A percentile compares a stretch with the other conserved stretches of the same genome.
Conservation (phyloP, 2,329 filamentous ascomycete genomes). For the Calonectria fujianensis region DNA sequence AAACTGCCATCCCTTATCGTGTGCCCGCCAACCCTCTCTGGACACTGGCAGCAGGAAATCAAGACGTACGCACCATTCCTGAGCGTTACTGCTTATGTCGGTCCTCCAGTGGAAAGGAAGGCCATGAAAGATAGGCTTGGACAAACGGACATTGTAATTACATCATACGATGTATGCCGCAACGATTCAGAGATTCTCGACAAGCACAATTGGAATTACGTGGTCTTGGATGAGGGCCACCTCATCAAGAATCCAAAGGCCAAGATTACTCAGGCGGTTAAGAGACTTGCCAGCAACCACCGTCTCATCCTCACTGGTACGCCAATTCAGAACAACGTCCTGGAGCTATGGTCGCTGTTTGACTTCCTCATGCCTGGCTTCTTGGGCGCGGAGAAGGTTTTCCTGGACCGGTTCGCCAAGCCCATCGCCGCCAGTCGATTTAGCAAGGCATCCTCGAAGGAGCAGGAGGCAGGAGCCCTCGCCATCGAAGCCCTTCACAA, state of each 20-base stretch:
- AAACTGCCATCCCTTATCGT: constrained; percentile 94
- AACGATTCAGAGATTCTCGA: constrained; percentile 93
- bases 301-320: constrained; percentile 97
- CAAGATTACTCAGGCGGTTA: constrained; percentile 95
- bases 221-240: constrained; percentile 97
- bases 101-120: constrained; percentile 87
- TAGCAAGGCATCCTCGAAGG: constrained; percentile 97
- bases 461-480: constrained; percentile 96
- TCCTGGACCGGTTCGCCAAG: constrained; percentile 94
- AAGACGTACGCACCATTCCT: constrained; percentile 97
- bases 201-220: constrained; percentile 95
- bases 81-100: constrained; percentile 91
- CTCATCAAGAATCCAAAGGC: constrained; percentile 99
- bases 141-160: constrained; percentile 93
- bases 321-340: constrained; percentile 97
- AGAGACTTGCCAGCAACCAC: constrained; percentile 92
- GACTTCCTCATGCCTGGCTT: constrained; percentile 99
- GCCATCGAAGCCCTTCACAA: constrained; percentile 99
- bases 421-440: constrained; percentile 96
- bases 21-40: constrained; percentile 95
- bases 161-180: constrained; percentile 97
- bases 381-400: constrained; percentile 95
- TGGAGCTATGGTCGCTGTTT: constrained; percentile 98
- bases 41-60: constrained; percentile 99
- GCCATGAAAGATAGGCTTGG: constrained; percentile 81